phyloP scores from a whole-genome alignment of 768 basidiomycete genomes.

The Omphalotus guepiniiformis region DNA sequence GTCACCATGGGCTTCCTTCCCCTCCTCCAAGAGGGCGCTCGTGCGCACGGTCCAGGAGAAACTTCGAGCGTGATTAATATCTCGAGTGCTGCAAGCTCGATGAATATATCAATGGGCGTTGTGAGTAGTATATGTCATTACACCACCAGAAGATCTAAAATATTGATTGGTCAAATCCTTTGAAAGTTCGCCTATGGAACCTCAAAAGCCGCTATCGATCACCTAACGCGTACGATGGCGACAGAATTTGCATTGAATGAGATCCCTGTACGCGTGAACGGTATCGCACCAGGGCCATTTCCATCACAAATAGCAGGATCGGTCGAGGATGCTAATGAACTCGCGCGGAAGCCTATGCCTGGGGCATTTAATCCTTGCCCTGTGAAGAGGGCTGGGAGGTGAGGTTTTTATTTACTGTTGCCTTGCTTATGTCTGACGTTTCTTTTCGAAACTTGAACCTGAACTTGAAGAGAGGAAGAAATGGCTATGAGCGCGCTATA shows the following conservation, averaged over 20 bases:
- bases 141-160: too few species aligned
- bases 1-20: too few species aligned
- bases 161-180: too few species aligned
- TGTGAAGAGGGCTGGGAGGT: neutral
- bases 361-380: neutral
- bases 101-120: neutral
- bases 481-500: neutral
- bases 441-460: too few species aligned
- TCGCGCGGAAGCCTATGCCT: neutral
- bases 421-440: too few species aligned
- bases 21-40: too few species aligned
- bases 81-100: neutral
- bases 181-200: neutral
- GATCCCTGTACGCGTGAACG: slow-evolving; percentile 1
- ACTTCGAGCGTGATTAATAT: neutral
- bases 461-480: too few species aligned
- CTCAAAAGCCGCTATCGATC: neutral
- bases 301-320: neutral
- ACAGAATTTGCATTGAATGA: neutral
- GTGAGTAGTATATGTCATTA: neutral
- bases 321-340: neutral
- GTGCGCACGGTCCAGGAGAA: too few species aligned
- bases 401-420: too few species aligned
- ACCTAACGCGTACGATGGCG: neutral
- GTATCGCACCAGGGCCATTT: neutral